These are phyloP conservation scores for Stentor coeruleus DNA, from an alignment of 73 alveolate species.

Conservation along the genomic window DNA sequence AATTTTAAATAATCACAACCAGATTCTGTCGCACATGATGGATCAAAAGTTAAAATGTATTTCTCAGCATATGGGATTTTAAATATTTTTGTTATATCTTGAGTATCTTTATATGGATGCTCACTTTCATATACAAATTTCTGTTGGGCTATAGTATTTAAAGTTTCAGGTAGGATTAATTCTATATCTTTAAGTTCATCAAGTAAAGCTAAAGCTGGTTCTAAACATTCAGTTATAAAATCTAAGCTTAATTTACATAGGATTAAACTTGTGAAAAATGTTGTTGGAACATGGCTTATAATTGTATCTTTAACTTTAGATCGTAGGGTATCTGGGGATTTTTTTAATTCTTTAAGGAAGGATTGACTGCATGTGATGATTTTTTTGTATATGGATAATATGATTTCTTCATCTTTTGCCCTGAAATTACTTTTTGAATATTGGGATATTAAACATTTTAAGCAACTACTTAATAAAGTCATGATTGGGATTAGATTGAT, in stretches of 20 bases:
- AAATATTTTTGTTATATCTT: background rate
- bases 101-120: slow-evolving; percentile 11
- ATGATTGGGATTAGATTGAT: background rate
- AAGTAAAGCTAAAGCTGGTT: background rate
- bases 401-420: background rate
- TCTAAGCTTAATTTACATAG: background rate
- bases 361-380: background rate
- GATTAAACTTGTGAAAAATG: background rate
- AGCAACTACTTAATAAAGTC: background rate
- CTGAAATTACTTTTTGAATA: background rate
- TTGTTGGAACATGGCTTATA: background rate
- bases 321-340: too few relatives aligned
- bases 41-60: slow-evolving; percentile 25
- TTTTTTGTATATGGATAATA: background rate
- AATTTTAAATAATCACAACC: background rate
- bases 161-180: background rate
- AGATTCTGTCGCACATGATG: slow-evolving; percentile 13
- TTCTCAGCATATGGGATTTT: slow-evolving; percentile 5
- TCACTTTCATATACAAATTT: background rate
- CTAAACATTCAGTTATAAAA: background rate
- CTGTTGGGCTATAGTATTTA: background rate
- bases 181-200: background rate
- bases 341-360: background rate
- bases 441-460: background rate
- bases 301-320: background rate